These are phyloP conservation scores for Sarcodon aspratus DNA, from an alignment of 768 basidiomycete genomes.

Conservation along the genomic window DNA sequence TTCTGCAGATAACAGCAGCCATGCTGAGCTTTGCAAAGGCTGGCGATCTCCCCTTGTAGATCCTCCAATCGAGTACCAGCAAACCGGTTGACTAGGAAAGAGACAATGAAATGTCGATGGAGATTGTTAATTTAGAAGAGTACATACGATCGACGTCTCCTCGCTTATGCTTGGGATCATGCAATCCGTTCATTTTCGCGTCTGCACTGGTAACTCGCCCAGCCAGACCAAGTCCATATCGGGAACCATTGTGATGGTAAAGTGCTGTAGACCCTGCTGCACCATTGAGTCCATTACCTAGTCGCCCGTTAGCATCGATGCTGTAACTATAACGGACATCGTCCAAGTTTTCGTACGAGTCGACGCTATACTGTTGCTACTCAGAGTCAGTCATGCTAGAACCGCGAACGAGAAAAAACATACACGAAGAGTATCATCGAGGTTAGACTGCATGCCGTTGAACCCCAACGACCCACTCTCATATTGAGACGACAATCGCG, in stretches of 20 bases:
- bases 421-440: slow-evolving; percentile 48
- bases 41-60: slow-evolving; percentile 86
- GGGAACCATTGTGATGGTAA: slow-evolving; percentile 67
- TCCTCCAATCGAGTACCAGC: slow-evolving; percentile 94
- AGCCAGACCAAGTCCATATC: slow-evolving; percentile 61
- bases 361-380: slow-evolving; percentile 42
- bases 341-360: slow-evolving; percentile 41
- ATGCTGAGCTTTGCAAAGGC: slow-evolving; percentile 98
- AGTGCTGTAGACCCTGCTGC: slow-evolving; percentile 60
- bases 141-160: slow-evolving; percentile 79
- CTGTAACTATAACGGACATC: slow-evolving; percentile 46
- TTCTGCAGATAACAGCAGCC: slow-evolving; percentile 98
- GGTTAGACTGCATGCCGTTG: slow-evolving; percentile 34
- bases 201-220: slow-evolving; percentile 43
- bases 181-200: slow-evolving; percentile 80
- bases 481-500: slow-evolving; percentile 53
- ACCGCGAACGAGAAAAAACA: slow-evolving; percentile 6
- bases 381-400: slow-evolving; percentile 2
- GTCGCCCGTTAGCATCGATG: slow-evolving; percentile 36
- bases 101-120: background rate
- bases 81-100: slow-evolving; percentile 78
- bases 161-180: slow-evolving; percentile 90
- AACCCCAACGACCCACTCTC: slow-evolving; percentile 41
- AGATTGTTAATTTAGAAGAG: slow-evolving; percentile 5
- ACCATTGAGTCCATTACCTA: slow-evolving; percentile 17